These are phyloP conservation scores for Fusarium equiseti DNA, from an alignment of 2,329 filamentous ascomycete genomes.

Conservation along the genomic window DNA sequence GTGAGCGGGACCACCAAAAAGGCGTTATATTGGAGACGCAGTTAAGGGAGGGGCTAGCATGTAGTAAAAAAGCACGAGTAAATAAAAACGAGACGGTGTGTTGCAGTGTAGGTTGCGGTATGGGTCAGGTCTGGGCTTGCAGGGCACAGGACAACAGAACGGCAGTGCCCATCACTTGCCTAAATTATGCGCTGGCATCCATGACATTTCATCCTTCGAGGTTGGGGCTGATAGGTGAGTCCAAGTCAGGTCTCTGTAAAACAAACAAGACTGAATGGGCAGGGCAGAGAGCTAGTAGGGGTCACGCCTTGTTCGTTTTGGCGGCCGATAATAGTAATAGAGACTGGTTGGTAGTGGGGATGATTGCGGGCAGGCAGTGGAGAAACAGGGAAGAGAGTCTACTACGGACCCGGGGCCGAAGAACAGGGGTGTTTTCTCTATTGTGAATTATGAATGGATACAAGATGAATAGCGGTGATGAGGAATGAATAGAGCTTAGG, in stretches of 20 bases:
- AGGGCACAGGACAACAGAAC: constrained; percentile 41
- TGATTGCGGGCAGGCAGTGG: constrained; percentile 35
- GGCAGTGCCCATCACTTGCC: constrained; percentile 37
- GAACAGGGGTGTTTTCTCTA: constrained; percentile 24
- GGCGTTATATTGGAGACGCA: constrained; percentile 28
- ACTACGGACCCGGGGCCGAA: constrained; percentile 27
- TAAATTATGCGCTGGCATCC: constrained; percentile 45
- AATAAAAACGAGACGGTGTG: constrained; percentile 42
- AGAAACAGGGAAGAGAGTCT: constrained; percentile 37
- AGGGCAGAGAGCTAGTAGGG: constrained; percentile 23
- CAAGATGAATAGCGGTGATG: constrained; percentile 23
- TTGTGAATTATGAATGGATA: constrained; percentile 23
- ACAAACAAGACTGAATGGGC: constrained; percentile 20
- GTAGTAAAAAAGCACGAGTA: constrained; percentile 22
- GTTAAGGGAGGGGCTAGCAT: constrained; percentile 23
- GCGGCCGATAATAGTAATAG: constrained; percentile 19
- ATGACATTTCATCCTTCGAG: constrained; percentile 18
- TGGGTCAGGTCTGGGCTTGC: not conserved
- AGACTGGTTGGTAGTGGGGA: constrained; percentile 32
- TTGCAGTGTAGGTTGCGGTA: constrained; percentile 27
- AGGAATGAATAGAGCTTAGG: constrained; percentile 8
- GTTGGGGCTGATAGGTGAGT: constrained; percentile 30
- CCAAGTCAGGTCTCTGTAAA: constrained; percentile 10
- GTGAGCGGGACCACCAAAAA: constrained; percentile 25
- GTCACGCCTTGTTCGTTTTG: constrained; percentile 38